phyloP scores from a whole-genome alignment of 345 rosid genomes.

The Eucalyptus viminalis region DNA sequence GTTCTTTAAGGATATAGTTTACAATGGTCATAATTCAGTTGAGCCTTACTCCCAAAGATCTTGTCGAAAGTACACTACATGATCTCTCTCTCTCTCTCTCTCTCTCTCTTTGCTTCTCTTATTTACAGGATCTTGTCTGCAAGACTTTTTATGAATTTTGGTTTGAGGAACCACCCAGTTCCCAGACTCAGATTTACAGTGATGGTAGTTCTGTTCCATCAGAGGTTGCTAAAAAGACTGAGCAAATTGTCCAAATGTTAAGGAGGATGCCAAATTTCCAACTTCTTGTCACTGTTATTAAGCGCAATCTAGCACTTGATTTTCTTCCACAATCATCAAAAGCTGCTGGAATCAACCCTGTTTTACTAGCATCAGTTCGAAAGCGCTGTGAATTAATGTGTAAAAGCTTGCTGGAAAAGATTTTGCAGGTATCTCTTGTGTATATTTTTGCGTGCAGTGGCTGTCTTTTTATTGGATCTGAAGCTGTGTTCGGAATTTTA shows the following conservation, averaged over 20 bases:
- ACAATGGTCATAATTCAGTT: background rate
- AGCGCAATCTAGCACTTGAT: slow-evolving; percentile 88
- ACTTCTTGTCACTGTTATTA: slow-evolving; percentile 78
- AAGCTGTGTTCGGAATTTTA: background rate
- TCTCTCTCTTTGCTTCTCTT: background rate
- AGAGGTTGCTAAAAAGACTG: slow-evolving; percentile 85
- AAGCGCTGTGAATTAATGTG: slow-evolving; percentile 96
- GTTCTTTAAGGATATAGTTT: background rate
- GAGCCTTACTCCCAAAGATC: background rate
- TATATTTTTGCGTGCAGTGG: background rate
- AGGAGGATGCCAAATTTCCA: slow-evolving; percentile 75
- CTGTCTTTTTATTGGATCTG: background rate
- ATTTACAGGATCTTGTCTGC: slow-evolving; percentile 85
- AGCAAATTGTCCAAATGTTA: slow-evolving; percentile 88
- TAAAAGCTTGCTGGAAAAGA: slow-evolving; percentile 88
- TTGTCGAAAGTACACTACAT: background rate
- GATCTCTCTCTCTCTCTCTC: background rate
- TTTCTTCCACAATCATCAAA: slow-evolving; percentile 91
- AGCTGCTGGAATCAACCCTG: slow-evolving; percentile 95
- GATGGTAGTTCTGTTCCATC: slow-evolving; percentile 87
- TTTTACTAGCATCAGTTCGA: slow-evolving; percentile 71
- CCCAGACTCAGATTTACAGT: slow-evolving; percentile 50
- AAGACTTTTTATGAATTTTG: slow-evolving; percentile 98
- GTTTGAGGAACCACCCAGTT: slow-evolving; percentile 90
- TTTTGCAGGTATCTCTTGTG: slow-evolving; percentile 64